Percentiles rank a stretch among this genome's conserved stretches.
Conservation (phyloP, 139 green algal genomes). For the Pycnococcus provasolii region DNA sequence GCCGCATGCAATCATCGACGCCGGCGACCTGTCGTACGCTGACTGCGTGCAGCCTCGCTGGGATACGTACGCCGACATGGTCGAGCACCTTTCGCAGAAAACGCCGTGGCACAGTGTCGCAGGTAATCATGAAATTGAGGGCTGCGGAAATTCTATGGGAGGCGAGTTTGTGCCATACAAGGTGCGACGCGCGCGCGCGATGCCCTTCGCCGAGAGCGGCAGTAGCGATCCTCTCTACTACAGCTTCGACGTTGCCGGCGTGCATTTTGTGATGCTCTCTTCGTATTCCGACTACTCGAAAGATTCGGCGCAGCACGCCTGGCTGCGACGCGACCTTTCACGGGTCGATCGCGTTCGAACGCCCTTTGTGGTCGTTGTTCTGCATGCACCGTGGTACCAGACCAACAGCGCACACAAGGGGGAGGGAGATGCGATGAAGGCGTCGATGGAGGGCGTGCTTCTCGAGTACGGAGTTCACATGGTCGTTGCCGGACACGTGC, state of each 20-base stretch:
- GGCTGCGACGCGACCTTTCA: constrained; percentile 55
- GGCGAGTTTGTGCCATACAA: constrained; percentile 27
- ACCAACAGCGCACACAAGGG: constrained; percentile 50
- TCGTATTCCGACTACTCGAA: constrained; percentile 36
- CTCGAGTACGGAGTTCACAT: constrained; percentile 50
- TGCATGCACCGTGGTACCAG: constrained; percentile 74
- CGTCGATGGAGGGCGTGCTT: constrained; percentile 47
- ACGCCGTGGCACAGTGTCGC: constrained; percentile 45
- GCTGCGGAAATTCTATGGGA: constrained; percentile 8
- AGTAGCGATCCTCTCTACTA: constrained; percentile 50
- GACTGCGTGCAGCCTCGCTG: constrained; percentile 67
- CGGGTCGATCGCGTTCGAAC: constrained; percentile 48
- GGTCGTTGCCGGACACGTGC: constrained; percentile 64
- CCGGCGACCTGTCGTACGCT: constrained; percentile 68
- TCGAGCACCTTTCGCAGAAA: constrained; percentile 38
- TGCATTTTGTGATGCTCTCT: constrained; percentile 46
- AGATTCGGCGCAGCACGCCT: constrained; percentile 45
- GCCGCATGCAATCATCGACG: constrained; percentile 43
- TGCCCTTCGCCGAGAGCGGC: constrained; percentile 23
- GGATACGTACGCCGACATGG: constrained; percentile 56
- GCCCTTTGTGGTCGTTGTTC: constrained; percentile 59
- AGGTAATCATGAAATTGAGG: constrained; percentile 61
- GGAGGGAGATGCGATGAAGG: constrained; percentile 52
- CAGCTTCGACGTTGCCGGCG: constrained; percentile 41
- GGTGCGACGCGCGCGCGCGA: constrained; percentile 19